Percentiles rank a stretch among this genome's conserved stretches.
These are phyloP conservation scores for Apiospora pterosperma DNA, from an alignment of 2,329 filamentous ascomycete genomes.

Conservation along the genomic window DNA sequence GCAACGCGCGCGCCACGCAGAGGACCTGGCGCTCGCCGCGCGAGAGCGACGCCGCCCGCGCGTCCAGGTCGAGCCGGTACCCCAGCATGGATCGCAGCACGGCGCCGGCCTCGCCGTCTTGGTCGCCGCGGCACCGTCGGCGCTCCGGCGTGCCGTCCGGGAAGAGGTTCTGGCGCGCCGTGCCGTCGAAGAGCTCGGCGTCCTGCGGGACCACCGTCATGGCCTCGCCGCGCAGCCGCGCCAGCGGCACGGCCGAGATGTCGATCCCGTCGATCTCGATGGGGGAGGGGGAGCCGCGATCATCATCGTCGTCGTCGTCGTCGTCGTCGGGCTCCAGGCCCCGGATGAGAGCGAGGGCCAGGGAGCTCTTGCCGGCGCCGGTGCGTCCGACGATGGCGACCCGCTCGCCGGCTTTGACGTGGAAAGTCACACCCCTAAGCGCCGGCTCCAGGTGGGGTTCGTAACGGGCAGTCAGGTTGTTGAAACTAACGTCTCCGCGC, in stretches of 20 bases:
- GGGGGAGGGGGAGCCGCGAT: slow-evolving; percentile 36
- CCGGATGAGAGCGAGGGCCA: slow-evolving; percentile 39
- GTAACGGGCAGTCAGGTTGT: not conserved
- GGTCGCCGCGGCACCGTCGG: too few relatives aligned
- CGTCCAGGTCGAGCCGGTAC: not conserved
- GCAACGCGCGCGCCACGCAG: slow-evolving; percentile 10
- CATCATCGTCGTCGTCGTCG: slow-evolving; percentile 39
- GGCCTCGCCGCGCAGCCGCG: not conserved
- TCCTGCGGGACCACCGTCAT: not conserved
- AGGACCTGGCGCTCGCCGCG: slow-evolving; percentile 11
- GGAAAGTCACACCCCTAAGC: slow-evolving; percentile 41
- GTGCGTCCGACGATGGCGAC: slow-evolving; percentile 50
- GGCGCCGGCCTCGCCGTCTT: not conserved
- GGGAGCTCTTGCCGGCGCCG: slow-evolving; percentile 45
- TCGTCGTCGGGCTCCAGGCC: slow-evolving; percentile 37
- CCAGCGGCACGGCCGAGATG: slow-evolving; percentile 27
- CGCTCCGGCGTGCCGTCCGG: not conserved
- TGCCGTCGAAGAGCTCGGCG: not conserved
- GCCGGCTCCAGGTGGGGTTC: slow-evolving; percentile 19
- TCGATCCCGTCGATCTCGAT: slow-evolving; percentile 35
- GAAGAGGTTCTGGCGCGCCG: not conserved
- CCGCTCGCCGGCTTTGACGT: slow-evolving; percentile 38
- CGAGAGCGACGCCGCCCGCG: not conserved
- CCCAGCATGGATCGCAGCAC: not conserved
- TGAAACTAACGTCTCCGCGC: not conserved